These are phyloP conservation scores for Cryptococcus jaspeensis DNA, from an alignment of 1,284 basidiomycete species.

Conservation along the genomic window DNA sequence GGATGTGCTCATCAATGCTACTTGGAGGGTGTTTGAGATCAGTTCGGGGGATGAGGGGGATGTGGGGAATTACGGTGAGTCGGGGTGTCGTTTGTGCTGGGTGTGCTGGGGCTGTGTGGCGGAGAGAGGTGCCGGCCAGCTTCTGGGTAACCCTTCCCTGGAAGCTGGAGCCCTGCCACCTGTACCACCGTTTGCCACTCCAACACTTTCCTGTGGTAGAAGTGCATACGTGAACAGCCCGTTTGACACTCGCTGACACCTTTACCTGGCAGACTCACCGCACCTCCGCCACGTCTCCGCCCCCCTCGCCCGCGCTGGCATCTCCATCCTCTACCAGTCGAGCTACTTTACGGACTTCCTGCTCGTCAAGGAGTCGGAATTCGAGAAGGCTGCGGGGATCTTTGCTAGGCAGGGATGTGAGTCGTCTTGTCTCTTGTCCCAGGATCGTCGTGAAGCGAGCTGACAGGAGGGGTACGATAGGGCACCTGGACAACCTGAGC, in stretches of 20 bases:
- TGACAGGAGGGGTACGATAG: too few relatives aligned
- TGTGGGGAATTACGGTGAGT: constrained; percentile 39
- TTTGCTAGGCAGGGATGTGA: constrained; percentile 41
- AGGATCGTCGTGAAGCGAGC: too few relatives aligned
- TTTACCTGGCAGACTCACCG: constrained; percentile 47
- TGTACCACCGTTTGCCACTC: too few relatives aligned
- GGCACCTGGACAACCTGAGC: neutral
- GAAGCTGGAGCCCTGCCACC: too few relatives aligned
- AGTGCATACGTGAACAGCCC: constrained; percentile 1
- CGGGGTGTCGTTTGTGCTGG: neutral
- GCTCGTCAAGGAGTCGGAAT: constrained; percentile 55
- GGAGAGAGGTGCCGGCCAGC: neutral
- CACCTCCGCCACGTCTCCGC: constrained; percentile 69
- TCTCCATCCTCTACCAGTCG: constrained; percentile 80
- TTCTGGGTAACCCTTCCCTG: neutral
- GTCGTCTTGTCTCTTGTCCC: constrained; percentile 29
- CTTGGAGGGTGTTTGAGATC: constrained; percentile 48
- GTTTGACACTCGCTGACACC: too few relatives aligned
- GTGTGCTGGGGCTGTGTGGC: neutral
- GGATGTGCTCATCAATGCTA: constrained; percentile 32
- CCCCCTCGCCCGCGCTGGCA: constrained; percentile 71
- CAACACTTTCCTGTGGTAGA: neutral
- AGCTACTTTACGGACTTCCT: constrained; percentile 83
- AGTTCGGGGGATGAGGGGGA: constrained; percentile 37
- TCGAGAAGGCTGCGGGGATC: constrained; percentile 33